phyloP scores from a whole-genome alignment of 371 early-diverging fungal genomes.

The Mucor indicus region DNA sequence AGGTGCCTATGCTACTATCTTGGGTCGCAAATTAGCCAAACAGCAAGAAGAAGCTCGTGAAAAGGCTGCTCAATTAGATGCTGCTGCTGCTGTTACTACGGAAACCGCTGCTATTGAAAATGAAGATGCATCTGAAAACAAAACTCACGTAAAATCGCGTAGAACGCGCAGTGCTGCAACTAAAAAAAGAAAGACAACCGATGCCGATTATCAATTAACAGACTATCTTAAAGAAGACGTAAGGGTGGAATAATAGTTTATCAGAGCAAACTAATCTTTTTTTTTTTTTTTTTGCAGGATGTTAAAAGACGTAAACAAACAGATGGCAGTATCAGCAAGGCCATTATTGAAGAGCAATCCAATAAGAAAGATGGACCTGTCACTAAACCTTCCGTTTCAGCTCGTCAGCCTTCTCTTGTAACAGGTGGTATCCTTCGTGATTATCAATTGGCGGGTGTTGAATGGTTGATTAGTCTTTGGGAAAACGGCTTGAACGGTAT shows the following conservation, averaged over 20 bases:
- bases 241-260: background rate
- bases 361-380: slow-evolving; percentile 2
- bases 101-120: background rate
- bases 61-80: slow-evolving; percentile 39
- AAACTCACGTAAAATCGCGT: background rate
- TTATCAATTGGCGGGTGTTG: slow-evolving; percentile 96
- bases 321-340: slow-evolving; percentile 29
- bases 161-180: background rate
- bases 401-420: slow-evolving; percentile 76
- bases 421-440: slow-evolving; percentile 86
- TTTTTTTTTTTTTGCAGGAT: slow-evolving; percentile 21
- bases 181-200: slow-evolving; percentile 23
- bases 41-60: slow-evolving; percentile 72
- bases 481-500: slow-evolving; percentile 98
- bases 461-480: slow-evolving; percentile 97
- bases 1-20: slow-evolving; percentile 77
- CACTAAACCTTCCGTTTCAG: slow-evolving; percentile 42
- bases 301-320: slow-evolving; percentile 40
- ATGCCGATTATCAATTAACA: slow-evolving; percentile 51
- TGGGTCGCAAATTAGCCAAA: slow-evolving; percentile 72
- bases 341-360: slow-evolving; percentile 28
- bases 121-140: background rate
- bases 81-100: slow-evolving; percentile 13
- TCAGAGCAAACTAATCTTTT: background rate
- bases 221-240: slow-evolving; percentile 62